Evolutionary conservation across 768 basidiomycete species (phyloP), one percentile per base, ranked within the genome.

Genomic region (Chalciporus sphaerocephalus): DNA sequence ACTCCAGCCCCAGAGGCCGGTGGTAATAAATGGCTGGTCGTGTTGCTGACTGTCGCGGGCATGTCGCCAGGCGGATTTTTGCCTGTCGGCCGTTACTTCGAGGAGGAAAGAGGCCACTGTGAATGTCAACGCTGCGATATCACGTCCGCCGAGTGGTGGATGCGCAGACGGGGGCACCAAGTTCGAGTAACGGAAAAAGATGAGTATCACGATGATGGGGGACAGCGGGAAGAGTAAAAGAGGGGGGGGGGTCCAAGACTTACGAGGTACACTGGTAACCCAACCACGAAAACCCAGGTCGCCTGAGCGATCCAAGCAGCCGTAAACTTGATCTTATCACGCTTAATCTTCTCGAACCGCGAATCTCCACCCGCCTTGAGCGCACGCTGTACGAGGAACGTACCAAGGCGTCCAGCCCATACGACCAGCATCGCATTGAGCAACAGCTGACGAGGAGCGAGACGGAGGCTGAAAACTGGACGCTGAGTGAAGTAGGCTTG

Each of bases 1-100:
- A 52, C 78, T 81, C 36, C 78, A 59, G 17, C 73, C 67, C 85
- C 86, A 92, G 15, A 87, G 62, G 2, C 87, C 87, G 22, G 67
- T 69, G 7, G 74, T 75, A 46, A 88, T 83, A 57, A 89, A 87
- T 54, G 76, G 73, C 51, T 88, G 80, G 37, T 84, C 74, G 56
- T 89, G 86, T 48, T 80, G 64, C 60, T 85, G 83, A 15, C 68
- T 68, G 15, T 83, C 69, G 56, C 80, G 83, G 1, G 69, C 74
- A 23, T 60, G 61, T 32, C 82, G 69, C 87, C 86, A 87, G 1
- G 65, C 60, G 3, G 73, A 62, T 61, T 90, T 89, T 64, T 88
- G 83, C 33, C 62, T 50, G 62, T 87, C 85, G 1, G 84, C 82
- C 30, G 76, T 56, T 10, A 79, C 72, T 59, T 88, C 86, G 25